Base-by-base conservation (phyloP, 2,329 filamentous ascomycete genomes). In the Aspergillus amoenus region DNA sequence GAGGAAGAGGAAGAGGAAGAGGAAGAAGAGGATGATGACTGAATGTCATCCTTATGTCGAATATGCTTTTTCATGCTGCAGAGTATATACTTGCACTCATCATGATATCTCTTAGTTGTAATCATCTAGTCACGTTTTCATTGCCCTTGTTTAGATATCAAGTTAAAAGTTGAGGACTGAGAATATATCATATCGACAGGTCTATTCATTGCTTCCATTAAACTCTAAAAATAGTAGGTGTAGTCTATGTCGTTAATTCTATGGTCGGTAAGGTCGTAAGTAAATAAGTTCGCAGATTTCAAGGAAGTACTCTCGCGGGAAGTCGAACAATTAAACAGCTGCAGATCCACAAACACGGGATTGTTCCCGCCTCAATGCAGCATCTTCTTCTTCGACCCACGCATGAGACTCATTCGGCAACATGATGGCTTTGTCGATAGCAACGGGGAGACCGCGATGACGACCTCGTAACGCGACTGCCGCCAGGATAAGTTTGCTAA, bases 401-500 rank as follows among this genome's bases (percentile, higher is more conserved):
- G 70, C 73, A 39, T 76, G 66, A 15, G 66, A 69, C 60, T 77
- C 74, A 59, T 64, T 71, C 0, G 75, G 75, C 42, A 78, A 57
- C 67, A 77, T 72, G 30, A 77, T 62, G 3, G 82, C 83, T 45
- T 81, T 76, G 63, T 86, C 83, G 58, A 85, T 71, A 3, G 81
- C 81, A 32, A 84, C 81, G 0, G 82, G 82, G 30, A 86, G 63
- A 1, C 82, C 82, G n/a, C 83, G 73, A 68, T 85, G 83, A 0
- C 83, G 70, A 0, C 83, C 83, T 7, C 82, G 70, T 32, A 87
- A 66, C 74, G 84, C 85, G 12, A 87, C 83, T 3, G 81, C 74
- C 47, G 81, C 79, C 56, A 87, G 69, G 18, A 86, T 78, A 40
- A 88, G 66, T 71, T 87, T 88, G 68, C 81, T 84, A 12, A 79